Evolutionary conservation across 805 yeast species (phyloP), one percentile per base, ranked within the genome.

Genomic region (Suhomyces canberraensis): DNA sequence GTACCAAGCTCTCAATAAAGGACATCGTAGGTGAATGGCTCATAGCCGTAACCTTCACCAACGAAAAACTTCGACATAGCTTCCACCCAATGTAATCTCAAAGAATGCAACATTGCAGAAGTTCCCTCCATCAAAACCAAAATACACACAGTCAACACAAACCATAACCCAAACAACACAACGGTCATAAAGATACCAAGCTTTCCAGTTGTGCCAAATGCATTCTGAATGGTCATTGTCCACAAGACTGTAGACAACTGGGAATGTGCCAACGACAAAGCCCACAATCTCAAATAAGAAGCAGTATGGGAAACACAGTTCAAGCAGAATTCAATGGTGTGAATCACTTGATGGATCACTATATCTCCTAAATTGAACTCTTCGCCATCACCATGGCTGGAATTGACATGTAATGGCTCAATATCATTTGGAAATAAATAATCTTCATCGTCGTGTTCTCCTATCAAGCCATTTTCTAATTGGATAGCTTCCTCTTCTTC

Each of bases 271-370:
- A 91, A 76, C 1, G 98, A 91, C 49, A 91, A 71, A 3, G 98
- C 98, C 98, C 98, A 91, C 48, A 91, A 70, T 64, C 98, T 85
- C 50, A 91, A 72, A 56, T 91, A 91, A 0, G 98, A 91, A 1
- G 98, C 98, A 2, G 98, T 91, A 61, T 91, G 98, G n/a, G 96
- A 87, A 21, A 91, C 96, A 71, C 96, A 86, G 64, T 93, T 93
- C 56, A 91, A 74, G 57, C 98, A 91, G 66, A 93, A 91, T 71
- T 91, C 98, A 58, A 91, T 91, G 8, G 98, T 93, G 62, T 93
- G 97, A 50, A 91, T 91, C 16, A 91, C 95, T 65, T 91, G 98
- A 62, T 91, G 96, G 50, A 91, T 91, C 82, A 91, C 84, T 22
- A 93, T 78, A 53, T 91, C 98, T 31, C 97, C 97, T 58, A 91